Evolutionary conservation across 305 asterid species (phyloP).

Genomic region (Fraxinus albicans): DNA sequence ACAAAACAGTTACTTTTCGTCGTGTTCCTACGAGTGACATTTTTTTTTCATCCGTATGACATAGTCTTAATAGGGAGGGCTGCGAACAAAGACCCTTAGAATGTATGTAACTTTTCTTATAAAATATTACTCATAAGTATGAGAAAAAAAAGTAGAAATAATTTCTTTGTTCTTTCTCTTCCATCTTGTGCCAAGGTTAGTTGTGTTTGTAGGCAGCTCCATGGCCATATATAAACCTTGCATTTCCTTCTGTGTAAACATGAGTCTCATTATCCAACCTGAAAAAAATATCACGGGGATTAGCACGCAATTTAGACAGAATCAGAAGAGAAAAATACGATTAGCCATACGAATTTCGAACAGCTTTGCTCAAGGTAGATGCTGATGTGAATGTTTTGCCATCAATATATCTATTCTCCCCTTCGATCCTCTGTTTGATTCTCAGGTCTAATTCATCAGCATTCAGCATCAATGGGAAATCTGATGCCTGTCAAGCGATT

Average conservation of each 20-base stretch:
- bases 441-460: slow-evolving; percentile 72
- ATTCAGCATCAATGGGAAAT: slow-evolving; percentile 45
- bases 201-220: slow-evolving; percentile 30
- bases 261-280: slow-evolving; percentile 78
- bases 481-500: slow-evolving; percentile 60
- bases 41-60: background rate
- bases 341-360: slow-evolving; percentile 66
- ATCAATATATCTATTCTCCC: slow-evolving; percentile 75
- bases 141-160: background rate
- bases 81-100: background rate
- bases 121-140: background rate
- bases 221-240: slow-evolving; percentile 88
- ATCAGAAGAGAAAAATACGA: background rate
- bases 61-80: background rate
- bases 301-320: background rate
- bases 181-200: background rate
- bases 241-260: slow-evolving; percentile 81
- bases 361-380: slow-evolving; percentile 85
- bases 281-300: background rate
- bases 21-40: background rate
- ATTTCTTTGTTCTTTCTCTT: background rate
- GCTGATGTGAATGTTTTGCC: slow-evolving; percentile 83
- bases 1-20: background rate
- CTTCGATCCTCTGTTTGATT: slow-evolving; percentile 68
- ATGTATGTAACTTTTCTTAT: background rate